A percentile compares a stretch with the other conserved stretches of the same genome.
Conservation (phyloP, 73 alveolate species). For the Paramecium biaurelia region DNA sequence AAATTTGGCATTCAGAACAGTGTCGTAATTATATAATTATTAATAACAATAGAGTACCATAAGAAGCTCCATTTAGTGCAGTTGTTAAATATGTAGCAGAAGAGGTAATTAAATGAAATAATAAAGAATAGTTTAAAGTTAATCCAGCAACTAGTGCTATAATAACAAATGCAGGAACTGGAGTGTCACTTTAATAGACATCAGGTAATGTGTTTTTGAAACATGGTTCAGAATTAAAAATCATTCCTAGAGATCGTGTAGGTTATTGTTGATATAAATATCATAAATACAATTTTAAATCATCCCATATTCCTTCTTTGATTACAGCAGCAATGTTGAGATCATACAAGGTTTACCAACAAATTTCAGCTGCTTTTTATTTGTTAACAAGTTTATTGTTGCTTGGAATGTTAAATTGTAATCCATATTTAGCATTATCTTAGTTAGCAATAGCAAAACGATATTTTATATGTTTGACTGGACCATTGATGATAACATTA, state of each 20-base stretch:
- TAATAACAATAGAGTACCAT: conserved; percentile 77
- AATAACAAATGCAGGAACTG: conserved; percentile 91
- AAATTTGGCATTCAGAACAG: conserved; percentile 76
- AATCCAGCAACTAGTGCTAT: conserved; percentile 92
- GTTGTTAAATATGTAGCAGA: conserved; percentile 93
- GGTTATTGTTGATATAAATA: conserved; percentile 64
- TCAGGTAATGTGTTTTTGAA: conserved; percentile 91
- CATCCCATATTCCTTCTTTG: neutral
- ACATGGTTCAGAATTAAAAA: conserved; percentile 93
- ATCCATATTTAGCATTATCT: neutral
- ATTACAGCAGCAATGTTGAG: neutral
- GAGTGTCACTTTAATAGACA: conserved; percentile 88
- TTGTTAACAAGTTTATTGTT: neutral
- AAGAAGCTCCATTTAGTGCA: conserved; percentile 95
- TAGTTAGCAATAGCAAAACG: neutral
- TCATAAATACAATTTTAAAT: neutral
- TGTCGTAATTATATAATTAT: conserved; percentile 2
- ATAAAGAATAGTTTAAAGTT: conserved; percentile 75
- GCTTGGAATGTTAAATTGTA: neutral
- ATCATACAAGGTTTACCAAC: neutral
- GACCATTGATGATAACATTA: neutral
- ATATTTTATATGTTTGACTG: neutral
- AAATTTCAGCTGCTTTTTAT: neutral
- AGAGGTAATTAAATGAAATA: conserved; percentile 46
- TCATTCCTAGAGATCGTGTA: conserved; percentile 97